phyloP scores from a whole-genome alignment of 371 early-diverging fungal species.

The Batkoa obscura region DNA sequence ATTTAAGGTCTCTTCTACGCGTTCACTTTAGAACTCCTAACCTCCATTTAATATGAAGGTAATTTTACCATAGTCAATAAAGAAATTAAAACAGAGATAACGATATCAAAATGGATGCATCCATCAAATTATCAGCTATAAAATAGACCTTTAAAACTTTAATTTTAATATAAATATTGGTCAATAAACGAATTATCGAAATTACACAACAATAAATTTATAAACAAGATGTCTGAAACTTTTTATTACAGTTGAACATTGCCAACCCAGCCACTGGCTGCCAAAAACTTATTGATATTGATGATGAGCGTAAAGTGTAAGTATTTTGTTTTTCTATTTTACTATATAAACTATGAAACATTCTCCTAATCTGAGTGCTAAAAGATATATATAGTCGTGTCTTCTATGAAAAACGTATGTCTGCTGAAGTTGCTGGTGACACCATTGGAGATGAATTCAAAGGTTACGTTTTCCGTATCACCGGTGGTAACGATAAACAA shows the following conservation, averaged over 20 bases:
- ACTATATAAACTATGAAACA: neutral
- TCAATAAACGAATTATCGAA: no score
- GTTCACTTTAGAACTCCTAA: no score
- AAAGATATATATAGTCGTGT: constrained; percentile 39
- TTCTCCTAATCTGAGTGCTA: neutral
- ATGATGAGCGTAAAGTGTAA: constrained; percentile 90
- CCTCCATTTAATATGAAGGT: no score
- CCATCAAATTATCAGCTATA: no score
- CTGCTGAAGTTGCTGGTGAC: constrained; percentile 91
- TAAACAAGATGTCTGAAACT: no score
- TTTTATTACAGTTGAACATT: constrained; percentile 71
- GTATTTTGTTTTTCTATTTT: constrained; percentile 12
- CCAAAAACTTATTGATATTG: constrained; percentile 95
- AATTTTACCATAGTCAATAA: no score
- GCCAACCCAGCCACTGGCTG: constrained; percentile 98
- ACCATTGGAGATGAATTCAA: constrained; percentile 95
- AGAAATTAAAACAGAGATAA: no score
- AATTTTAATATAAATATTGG: no score
- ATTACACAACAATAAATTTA: no score
- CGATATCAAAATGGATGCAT: no score
- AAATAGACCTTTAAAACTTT: no score
- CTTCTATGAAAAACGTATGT: constrained; percentile 97
- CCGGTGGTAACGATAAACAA: constrained; percentile 99
- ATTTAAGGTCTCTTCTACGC: no score
- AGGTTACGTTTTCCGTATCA: constrained; percentile 96